Conservation (phyloP, 2,329 filamentous ascomycete species). For the Pleoardoris graminearum region DNA sequence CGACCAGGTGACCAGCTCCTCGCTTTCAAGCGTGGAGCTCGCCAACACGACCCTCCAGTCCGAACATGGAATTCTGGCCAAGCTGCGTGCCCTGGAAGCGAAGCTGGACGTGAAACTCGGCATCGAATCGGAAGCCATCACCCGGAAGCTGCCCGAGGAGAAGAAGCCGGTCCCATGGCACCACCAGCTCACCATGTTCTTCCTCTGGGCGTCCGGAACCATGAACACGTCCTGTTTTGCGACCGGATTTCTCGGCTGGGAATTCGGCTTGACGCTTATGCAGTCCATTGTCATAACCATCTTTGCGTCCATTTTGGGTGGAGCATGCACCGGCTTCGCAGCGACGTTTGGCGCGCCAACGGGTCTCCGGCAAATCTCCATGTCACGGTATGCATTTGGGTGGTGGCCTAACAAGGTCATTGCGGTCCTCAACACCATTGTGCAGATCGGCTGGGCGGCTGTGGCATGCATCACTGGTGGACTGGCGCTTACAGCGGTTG, state of each 20-base stretch:
- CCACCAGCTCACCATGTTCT: conserved; percentile 43
- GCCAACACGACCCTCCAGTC: conserved; percentile 7
- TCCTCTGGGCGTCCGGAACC: conserved; percentile 51
- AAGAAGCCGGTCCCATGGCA: conserved; percentile 32
- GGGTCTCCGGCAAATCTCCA: conserved; percentile 50
- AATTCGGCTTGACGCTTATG: conserved; percentile 52
- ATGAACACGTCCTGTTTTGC: conserved; percentile 48
- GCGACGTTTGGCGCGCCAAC: conserved; percentile 50
- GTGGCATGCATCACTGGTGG: conserved; percentile 51
- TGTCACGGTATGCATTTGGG: conserved; percentile 54
- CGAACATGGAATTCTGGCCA: conserved; percentile 21
- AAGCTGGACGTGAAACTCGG: conserved; percentile 26
- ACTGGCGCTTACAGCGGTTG: conserved; percentile 47
- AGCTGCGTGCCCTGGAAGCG: conserved; percentile 24
- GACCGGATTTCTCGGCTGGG: conserved; percentile 51
- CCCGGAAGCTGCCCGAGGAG: conserved; percentile 31
- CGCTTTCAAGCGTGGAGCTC: conserved; percentile 15
- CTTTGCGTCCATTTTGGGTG: conserved; percentile 48
- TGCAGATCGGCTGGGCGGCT: conserved; percentile 50
- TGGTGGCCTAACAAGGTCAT: conserved; percentile 56
- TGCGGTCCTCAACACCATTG: conserved; percentile 52
- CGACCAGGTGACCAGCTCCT: conserved; percentile 12
- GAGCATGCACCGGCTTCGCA: conserved; percentile 46
- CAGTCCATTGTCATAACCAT: conserved; percentile 49
- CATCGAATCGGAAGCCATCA: conserved; percentile 30